These are phyloP conservation scores for Trapa incisa DNA, from an alignment of 345 rosid genomes.

Conservation along the genomic window DNA sequence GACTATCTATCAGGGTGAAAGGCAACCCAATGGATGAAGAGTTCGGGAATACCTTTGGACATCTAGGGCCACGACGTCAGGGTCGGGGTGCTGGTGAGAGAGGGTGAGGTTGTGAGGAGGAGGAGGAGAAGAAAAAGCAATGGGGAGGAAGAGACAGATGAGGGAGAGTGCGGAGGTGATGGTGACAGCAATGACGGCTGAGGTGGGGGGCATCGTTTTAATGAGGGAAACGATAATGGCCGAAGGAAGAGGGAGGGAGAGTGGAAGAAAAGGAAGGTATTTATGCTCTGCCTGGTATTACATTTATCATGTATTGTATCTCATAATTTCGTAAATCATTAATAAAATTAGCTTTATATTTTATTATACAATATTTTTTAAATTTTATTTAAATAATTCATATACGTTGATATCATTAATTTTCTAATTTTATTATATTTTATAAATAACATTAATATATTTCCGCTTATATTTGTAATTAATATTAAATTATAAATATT, in stretches of 20 bases:
- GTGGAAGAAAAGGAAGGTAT: background rate
- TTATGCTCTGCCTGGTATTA: background rate
- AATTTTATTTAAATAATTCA: too few species aligned
- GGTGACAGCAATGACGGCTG: background rate
- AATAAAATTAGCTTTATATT: too few species aligned
- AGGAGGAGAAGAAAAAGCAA: constrained; percentile 32
- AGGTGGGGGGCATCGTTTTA: background rate
- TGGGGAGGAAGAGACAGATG: background rate
- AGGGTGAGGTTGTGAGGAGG: constrained; percentile 24
- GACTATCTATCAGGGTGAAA: background rate
- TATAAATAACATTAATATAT: too few species aligned
- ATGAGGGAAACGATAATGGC: background rate
- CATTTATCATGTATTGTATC: too few species aligned
- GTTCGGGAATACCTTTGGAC: constrained; percentile 13
- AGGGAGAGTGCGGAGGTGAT: background rate
- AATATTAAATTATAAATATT: too few species aligned
- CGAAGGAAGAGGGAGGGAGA: background rate
- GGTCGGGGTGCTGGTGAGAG: constrained; percentile 20
- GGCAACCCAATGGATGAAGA: background rate
- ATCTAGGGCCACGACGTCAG: constrained; percentile 17
- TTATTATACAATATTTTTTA: too few species aligned
- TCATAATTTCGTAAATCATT: too few species aligned
- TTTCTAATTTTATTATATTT: too few species aligned
- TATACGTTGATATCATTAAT: too few species aligned
- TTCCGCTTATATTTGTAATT: too few species aligned